Evolutionary conservation across 768 basidiomycete species (phyloP), one percentile per base, ranked within the genome.

Genomic region (Holtermannia corniformis): DNA sequence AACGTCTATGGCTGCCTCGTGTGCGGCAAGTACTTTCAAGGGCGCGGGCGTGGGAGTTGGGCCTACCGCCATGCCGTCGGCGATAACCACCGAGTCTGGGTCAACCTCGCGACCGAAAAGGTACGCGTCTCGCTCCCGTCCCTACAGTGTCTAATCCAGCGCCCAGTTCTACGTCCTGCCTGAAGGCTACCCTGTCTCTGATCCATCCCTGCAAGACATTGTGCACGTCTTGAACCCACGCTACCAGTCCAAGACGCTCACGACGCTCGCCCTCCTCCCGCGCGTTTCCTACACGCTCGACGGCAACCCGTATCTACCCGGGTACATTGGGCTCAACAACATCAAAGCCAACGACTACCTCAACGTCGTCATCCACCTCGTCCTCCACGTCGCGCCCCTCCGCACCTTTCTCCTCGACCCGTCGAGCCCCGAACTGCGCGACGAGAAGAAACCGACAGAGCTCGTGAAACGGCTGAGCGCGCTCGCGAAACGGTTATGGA

Each of bases 11-110:
- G 88, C 27, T 99, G 95, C 70, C 81, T 99, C 49, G 92, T 97
- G 14, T 92, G 89, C 70, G 95, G 95, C 51, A 97, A 95, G 76
- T 99, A 96, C 72, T 97, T 95, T 69, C 93, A 97, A 78, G 95
- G 95, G 22, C 78, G 95, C 64, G 93, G 95, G 28, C 83, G 85
- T 58, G 87, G 79, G 43, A 90, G 90, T 52, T 91, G 90, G 69
- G 95, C 95, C 21, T 99, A 95, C 73, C 82, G 90, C 14, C 95
- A 99, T 74, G 86, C 91, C 44, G 92, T 99, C 58, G 88, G 92
- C 65, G 90, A 97, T 55, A 92, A 95, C 73, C 92, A 99, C 69
- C 91, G 97, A 66, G 95, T 97, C 52, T 99, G 91, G 78, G 87
- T 99, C 64, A 91, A 97, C 73, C 79, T 97, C 26, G 85, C 87